Conservation (phyloP, 1,139 yeast genomes). For the Dujonia santamariae region DNA sequence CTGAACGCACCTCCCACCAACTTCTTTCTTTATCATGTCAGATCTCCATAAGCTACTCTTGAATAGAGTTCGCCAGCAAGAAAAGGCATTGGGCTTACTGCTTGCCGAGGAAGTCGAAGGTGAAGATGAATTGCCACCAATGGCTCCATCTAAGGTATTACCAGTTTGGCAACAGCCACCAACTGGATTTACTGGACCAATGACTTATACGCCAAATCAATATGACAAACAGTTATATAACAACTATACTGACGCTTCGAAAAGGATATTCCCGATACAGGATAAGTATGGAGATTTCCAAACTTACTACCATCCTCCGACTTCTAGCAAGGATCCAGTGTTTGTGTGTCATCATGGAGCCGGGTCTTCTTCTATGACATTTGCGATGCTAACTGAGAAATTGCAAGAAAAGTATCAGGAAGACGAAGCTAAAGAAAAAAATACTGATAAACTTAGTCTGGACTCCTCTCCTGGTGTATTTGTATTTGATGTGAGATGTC, state of each 20-base stretch:
- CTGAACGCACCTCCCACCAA: neutral
- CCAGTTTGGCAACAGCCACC: too few species aligned
- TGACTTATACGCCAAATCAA: too few species aligned
- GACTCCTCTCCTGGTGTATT: slow-evolving; percentile 51
- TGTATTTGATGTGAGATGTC: slow-evolving; percentile 80
- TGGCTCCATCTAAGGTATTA: neutral
- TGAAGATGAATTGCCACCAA: slow-evolving; percentile 10
- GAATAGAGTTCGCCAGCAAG: slow-evolving; percentile 37
- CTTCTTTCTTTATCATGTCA: slow-evolving; percentile 27
- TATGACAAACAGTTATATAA: too few species aligned
- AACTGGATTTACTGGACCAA: too few species aligned
- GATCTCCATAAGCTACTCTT: slow-evolving; percentile 41
- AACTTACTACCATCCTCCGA: slow-evolving; percentile 60
- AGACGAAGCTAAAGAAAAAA: slow-evolving; percentile 14
- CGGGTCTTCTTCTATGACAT: slow-evolving; percentile 83
- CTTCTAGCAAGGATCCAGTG: slow-evolving; percentile 42
- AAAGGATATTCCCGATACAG: slow-evolving; percentile 13
- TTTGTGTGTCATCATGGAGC: slow-evolving; percentile 91
- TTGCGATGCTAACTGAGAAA: slow-evolving; percentile 44
- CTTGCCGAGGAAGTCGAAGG: slow-evolving; percentile 25
- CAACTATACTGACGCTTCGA: too few species aligned
- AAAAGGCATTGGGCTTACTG: slow-evolving; percentile 33
- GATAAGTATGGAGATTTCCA: slow-evolving; percentile 31
- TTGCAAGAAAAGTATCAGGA: slow-evolving; percentile 4
- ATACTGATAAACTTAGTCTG: too few species aligned